A percentile compares a stretch with the other conserved stretches of the same genome.
These are phyloP conservation scores for Aureobasidium subglaciale DNA, from an alignment of 2,329 filamentous ascomycete species.

Conservation along the genomic window DNA sequence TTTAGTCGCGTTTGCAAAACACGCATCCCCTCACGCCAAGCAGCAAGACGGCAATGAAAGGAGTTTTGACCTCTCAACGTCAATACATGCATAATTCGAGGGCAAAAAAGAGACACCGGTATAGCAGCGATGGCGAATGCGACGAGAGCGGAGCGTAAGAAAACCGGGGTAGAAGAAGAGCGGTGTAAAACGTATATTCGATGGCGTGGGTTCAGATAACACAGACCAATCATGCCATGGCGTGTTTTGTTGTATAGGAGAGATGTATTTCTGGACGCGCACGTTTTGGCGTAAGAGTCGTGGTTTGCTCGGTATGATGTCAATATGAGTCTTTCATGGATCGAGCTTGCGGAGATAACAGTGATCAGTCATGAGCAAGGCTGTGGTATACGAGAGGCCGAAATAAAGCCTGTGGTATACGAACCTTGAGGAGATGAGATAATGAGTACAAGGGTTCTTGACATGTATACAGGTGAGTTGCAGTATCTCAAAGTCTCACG, in stretches of 20 bases:
- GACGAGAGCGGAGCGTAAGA: too few species aligned
- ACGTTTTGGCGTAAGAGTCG: neutral
- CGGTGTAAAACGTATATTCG: neutral
- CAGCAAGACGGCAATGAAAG: too few species aligned
- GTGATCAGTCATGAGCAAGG: neutral
- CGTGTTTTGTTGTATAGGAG: neutral
- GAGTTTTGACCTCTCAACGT: too few species aligned
- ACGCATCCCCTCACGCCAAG: too few species aligned
- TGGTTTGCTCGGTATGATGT: neutral
- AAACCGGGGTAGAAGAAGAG: neutral
- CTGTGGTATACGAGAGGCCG: neutral
- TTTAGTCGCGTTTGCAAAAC: too few species aligned
- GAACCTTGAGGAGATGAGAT: too few species aligned
- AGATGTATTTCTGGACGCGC: neutral
- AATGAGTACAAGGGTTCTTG: neutral
- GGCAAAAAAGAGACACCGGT: neutral
- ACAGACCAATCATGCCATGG: conserved; percentile 9
- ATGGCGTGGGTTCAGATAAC: neutral
- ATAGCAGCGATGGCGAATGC: neutral
- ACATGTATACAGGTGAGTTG: neutral
- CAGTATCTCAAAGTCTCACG: neutral
- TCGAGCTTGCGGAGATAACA: neutral
- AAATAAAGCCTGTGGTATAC: neutral
- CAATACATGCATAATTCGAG: too few species aligned
- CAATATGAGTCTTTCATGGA: neutral